These are phyloP conservation scores for Spizellomyces punctatus DNA, from an alignment of 192 early-diverging fungal genomes.

Conservation along the genomic window DNA sequence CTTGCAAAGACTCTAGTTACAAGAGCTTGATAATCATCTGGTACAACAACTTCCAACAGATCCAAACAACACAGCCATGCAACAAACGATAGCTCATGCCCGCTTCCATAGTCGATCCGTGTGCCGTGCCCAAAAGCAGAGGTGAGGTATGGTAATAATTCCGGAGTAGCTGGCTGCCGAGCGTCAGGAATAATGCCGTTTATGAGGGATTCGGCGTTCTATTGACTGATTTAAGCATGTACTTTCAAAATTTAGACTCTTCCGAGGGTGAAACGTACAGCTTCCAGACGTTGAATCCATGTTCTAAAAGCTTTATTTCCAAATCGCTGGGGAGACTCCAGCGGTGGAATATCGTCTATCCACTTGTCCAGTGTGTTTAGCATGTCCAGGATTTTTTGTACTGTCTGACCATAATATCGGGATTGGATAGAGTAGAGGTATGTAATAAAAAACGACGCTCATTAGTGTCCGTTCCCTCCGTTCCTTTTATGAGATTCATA, in stretches of 20 bases:
- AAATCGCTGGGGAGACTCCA: constrained; percentile 73
- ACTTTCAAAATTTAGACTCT: background rate
- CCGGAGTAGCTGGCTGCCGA: constrained; percentile 57
- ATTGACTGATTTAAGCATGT: background rate
- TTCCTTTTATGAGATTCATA: constrained; percentile 1
- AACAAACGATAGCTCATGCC: constrained; percentile 91
- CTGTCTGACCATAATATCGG: constrained; percentile 33
- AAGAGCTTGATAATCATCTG: constrained; percentile 70
- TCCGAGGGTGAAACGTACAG: constrained; percentile 28
- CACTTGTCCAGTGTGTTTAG: constrained; percentile 69
- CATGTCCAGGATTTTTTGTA: constrained; percentile 54
- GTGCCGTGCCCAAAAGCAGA: constrained; percentile 83
- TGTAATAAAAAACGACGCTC: background rate
- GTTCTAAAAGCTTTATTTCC: constrained; percentile 90
- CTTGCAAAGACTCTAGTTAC: constrained; percentile 73
- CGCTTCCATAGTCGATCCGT: constrained; percentile 95
- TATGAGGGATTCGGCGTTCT: constrained; percentile 14
- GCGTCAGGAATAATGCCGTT: constrained; percentile 34
- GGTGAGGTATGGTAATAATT: constrained; percentile 74
- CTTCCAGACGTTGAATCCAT: constrained; percentile 65
- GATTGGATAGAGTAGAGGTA: no score
- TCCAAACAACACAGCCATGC: constrained; percentile 82
- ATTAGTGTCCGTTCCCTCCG: constrained; percentile 6
- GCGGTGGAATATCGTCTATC: constrained; percentile 80
- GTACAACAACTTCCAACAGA: constrained; percentile 61